Base-by-base conservation (phyloP, 305 asterid species). In the Fraxinus sp. region DNA sequence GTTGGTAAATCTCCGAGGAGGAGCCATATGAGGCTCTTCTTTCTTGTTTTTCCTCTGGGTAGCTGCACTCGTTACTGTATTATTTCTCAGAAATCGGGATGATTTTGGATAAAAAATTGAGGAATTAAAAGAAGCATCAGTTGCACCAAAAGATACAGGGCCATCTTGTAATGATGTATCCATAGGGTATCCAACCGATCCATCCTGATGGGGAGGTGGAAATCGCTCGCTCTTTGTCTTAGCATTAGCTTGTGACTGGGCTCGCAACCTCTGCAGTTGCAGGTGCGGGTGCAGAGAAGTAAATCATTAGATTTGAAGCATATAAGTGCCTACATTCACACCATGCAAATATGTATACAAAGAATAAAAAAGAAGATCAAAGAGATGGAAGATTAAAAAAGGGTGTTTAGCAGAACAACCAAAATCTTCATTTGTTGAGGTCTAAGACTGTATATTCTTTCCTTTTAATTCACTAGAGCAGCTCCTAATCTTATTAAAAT, bases 141-240 rank as follows among this genome's bases (percentile, higher is more conserved):
- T 84, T 77, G 86, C 87, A 77, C 87, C 84, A 57, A 96, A 92
- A 3, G 97, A 96, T 37, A 87, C 64, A 10, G 93, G 89, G 72
- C 86, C 91, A 28, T 88, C 88, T 41, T 83, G 89, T 33, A 91
- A 85, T 33, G 91, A 84, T 68, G 90, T 74, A 74, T 90, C 90
- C 4, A 87, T 87, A 46, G 87, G 90, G 79, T 92, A 81, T 52
- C 97, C 98, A 28, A 92, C 91, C 18, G 92, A 92, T 76, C 92
- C 99, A 85, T 97, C 99, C 83, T 92, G 93, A 87, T 97, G 99
- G 6, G 99, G 99, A 1, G 99, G 98, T 16, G 99, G 99, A 43
- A 97, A 95, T 85, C 95, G 95, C 77, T 95, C 99, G 6, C 98
- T 97, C 87, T 92, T 97, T 87, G 98, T 95, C 91, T 85, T 92